Conservation (phyloP, 805 yeast genomes). For the Myxozyma sirexii region DNA sequence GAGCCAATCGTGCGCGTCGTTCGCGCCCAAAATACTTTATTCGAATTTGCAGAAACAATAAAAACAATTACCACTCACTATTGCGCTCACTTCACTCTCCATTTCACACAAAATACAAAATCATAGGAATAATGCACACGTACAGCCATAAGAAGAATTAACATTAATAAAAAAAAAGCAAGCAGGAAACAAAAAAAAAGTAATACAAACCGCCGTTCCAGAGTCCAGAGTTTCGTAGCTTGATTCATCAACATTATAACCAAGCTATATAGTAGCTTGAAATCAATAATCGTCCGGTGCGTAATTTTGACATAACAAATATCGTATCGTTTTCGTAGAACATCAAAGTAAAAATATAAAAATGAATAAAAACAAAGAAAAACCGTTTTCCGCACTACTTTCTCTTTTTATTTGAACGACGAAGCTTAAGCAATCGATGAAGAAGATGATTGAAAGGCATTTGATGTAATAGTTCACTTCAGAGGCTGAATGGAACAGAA, state of each 20-base stretch:
- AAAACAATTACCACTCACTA: too few species aligned
- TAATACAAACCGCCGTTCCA: background rate
- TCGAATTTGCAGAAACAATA: too few species aligned
- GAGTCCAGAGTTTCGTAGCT: slow-evolving; percentile 1
- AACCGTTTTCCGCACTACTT: too few species aligned
- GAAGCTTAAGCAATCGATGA: background rate
- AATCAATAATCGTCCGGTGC: slow-evolving; percentile 5
- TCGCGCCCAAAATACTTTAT: too few species aligned
- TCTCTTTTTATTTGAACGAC: background rate
- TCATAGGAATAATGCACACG: background rate
- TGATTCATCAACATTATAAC: slow-evolving; percentile 6
- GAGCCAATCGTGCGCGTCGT: too few species aligned
- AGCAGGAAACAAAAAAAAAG: background rate
- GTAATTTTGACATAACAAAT: slow-evolving; percentile 9
- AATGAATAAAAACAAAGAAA: background rate
- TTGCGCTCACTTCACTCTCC: background rate
- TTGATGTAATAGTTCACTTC: background rate
- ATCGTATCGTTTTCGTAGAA: slow-evolving; percentile 13
- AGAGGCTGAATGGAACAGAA: background rate
- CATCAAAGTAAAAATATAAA: slow-evolving; percentile 1
- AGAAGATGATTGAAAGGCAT: background rate
- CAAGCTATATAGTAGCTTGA: background rate
- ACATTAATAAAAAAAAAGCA: background rate
- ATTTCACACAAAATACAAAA: background rate
- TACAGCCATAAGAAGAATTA: background rate